These are phyloP conservation scores for Eremochloa ophiuroides DNA, from an alignment of 176 grass and related monocot genomes.

Conservation along the genomic window DNA sequence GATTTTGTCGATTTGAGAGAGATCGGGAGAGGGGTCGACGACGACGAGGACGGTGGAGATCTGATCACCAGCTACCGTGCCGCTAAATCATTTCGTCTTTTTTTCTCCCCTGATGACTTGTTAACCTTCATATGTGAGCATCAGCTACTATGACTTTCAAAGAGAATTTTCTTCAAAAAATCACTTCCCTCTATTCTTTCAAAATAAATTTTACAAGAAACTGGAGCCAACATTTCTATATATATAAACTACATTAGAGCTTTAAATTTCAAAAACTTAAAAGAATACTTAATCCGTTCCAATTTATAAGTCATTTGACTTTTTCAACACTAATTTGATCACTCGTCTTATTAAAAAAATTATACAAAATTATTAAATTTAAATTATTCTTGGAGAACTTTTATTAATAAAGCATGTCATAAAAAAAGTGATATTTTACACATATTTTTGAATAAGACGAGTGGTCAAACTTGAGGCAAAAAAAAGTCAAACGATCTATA, in stretches of 20 bases:
- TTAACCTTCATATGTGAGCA: neutral
- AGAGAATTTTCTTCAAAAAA: neutral
- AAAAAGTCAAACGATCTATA: too few relatives aligned
- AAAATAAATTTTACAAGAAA: neutral
- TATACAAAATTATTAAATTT: too few relatives aligned
- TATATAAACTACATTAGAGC: neutral
- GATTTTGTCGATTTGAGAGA: neutral
- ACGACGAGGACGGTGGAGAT: conserved; percentile 24
- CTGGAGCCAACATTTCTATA: neutral
- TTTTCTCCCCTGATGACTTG: neutral
- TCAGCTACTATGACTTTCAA: neutral
- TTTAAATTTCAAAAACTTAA: neutral
- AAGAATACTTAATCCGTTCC: too few relatives aligned
- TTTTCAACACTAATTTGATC: too few relatives aligned
- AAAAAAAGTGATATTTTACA: too few relatives aligned
- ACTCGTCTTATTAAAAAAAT: too few relatives aligned
- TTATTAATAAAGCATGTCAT: too few relatives aligned
- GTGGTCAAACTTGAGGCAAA: too few relatives aligned
- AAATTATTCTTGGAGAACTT: too few relatives aligned
- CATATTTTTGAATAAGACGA: too few relatives aligned
- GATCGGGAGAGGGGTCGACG: neutral
- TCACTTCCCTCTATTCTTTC: neutral
- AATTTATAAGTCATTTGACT: too few relatives aligned
- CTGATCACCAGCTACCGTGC: conserved; percentile 3
- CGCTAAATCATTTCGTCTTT: neutral